phyloP scores from a whole-genome alignment of 1,139 yeast species.

The Taphrina wiesneri region DNA sequence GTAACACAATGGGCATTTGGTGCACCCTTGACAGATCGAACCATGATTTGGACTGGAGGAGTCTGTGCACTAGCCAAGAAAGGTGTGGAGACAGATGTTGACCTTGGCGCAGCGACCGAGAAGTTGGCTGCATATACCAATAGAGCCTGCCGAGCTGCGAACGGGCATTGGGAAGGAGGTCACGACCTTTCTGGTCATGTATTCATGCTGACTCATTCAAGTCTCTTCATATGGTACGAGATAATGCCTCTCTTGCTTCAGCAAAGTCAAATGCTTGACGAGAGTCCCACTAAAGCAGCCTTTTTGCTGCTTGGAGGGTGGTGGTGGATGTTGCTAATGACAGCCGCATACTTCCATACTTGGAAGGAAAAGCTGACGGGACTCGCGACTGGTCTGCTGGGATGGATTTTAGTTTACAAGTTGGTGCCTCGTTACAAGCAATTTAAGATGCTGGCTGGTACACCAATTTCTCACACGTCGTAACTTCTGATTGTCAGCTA shows the following conservation, averaged over 20 bases:
- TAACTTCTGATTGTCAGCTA: neutral
- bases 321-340: constrained; percentile 87
- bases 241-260: constrained; percentile 48
- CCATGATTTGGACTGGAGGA: constrained; percentile 83
- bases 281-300: constrained; percentile 46
- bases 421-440: constrained; percentile 8
- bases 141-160: constrained; percentile 58
- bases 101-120: constrained; percentile 13
- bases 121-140: constrained; percentile 45
- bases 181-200: constrained; percentile 97
- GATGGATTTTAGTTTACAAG: constrained; percentile 39
- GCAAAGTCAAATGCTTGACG: constrained; percentile 38
- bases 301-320: constrained; percentile 58
- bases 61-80: constrained; percentile 51
- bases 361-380: constrained; percentile 58
- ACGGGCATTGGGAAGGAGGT: constrained; percentile 86
- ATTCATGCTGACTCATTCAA: constrained; percentile 71
- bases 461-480: neutral
- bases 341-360: constrained; percentile 83
- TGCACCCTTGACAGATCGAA: constrained; percentile 81
- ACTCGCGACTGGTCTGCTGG: constrained; percentile 37
- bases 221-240: constrained; percentile 70
- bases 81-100: constrained; percentile 9
- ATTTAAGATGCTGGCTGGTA: neutral
- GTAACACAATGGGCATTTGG: constrained; percentile 90